Evolutionary conservation across 1,284 basidiomycete species (phyloP), one percentile per base, ranked within the genome.

Genomic region (Baeospora myosura): DNA sequence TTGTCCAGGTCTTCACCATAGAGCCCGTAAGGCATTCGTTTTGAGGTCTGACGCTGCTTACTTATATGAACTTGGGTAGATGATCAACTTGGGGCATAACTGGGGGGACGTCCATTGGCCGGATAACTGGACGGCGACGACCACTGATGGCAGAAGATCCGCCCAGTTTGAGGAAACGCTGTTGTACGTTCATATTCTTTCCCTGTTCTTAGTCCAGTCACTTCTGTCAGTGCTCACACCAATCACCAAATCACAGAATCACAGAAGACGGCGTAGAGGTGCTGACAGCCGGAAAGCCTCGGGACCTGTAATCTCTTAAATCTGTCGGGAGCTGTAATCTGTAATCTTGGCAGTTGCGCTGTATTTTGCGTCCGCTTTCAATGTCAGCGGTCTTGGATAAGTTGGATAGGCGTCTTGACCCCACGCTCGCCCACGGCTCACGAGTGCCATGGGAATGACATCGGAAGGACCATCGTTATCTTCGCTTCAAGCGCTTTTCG

Each of bases 151-250:
- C 22, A 85, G 86, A 59, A 72, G 75, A 47, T 92, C 87, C 49
- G 94, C 94, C 4, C 94, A 98, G 56, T 97, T 96, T 56, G 94
- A 98, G 62, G 94, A 98, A 55, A 96, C 93, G 4, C 50, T 75
- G 23, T 62, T 98, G 85, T 92, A 54, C 56, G 87, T 72, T n/a
- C n/a, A n/a, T n/a, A n/a, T n/a, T n/a, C n/a, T n/a, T n/a, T n/a
- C n/a, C n/a, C n/a, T n/a, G n/a, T n/a, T 40, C 40, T 43, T 38
- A 21, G 12, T 20, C 17, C 40, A 40, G 22, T 23, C 32, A 26
- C 46, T 31, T 33, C 8, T 37, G 7, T 8, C 38, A 20, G 25
- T 24, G 37, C 45, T 35, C 17, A 37, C 45, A 50, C 53, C 43
- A 47, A 44, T 49, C 43, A 33, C 35, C 38, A 42, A 33, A 32